Evolutionary conservation across 345 rosid genomes (phyloP), one percentile per base, ranked within the genome.

Genomic region (Geranium rotundifolium): DNA sequence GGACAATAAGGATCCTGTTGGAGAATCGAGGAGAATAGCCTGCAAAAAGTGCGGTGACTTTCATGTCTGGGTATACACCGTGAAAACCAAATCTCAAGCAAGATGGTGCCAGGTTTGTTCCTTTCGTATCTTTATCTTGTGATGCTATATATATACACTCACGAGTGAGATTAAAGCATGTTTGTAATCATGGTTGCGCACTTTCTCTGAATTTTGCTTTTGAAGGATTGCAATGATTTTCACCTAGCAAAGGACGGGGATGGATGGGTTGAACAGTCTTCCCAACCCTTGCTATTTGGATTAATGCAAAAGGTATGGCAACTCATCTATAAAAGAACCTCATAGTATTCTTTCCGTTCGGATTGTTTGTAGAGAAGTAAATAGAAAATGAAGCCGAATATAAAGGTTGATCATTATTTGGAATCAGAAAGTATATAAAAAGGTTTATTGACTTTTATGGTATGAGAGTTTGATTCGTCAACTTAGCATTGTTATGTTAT

Each of bases 181-280:
- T 61, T 29, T n/a, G 1, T 63, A 54, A 66, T 31, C 46, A 68
- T 62, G 72, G 54, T 31, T 23, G 27, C 27, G 27, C 27, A 23
- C 1, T 23, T 23, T 23, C 27, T 23, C 27, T 23, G 27, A 23
- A 23, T 23, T 60, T 80, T 64, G 37, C 49, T 69, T 67, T 63
- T 72, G 60, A 69, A 93, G 99, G 99, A 95, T 67, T 95, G 97
- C 81, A 80, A 86, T 66, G 96, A 95, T 62, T 88, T 82, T 68
- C 97, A 95, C 77, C 97, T 62, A 72, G 93, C 93, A 71, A 95
- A 88, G 77, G 99, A 95, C 76, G 99, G 97, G 71, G 97, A 95
- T 80, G 99, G 97, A 73, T 95, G 99, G 99, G 85, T 90, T 61
- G 97, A 95, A 74, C 99, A 90, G 73, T 81, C 84, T 77, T 82